These are phyloP conservation scores for Annulohypoxylon moriforme DNA, from an alignment of 495 filamentous ascomycete genomes.

Conservation along the genomic window DNA sequence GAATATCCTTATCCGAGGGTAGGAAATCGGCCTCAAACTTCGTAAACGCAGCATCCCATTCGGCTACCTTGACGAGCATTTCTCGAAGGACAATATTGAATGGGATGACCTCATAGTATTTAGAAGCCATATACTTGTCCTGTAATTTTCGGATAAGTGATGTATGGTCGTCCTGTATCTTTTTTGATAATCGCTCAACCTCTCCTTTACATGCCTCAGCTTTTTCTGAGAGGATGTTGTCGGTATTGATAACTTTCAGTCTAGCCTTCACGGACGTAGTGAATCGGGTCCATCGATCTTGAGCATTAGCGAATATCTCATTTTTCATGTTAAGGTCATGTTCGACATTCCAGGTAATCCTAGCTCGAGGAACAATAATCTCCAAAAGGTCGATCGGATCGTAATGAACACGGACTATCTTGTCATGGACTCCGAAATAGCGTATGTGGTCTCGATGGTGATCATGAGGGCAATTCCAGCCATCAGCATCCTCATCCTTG, in stretches of 20 bases:
- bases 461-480: constrained; percentile 80
- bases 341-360: constrained; percentile 97
- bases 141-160: constrained; percentile 80
- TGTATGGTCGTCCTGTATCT: constrained; percentile 82
- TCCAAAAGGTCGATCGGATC: constrained; percentile 93
- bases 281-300: constrained; percentile 84
- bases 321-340: constrained; percentile 92
- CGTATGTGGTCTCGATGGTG: constrained; percentile 90
- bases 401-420: constrained; percentile 89
- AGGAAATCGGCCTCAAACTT: constrained; percentile 95
- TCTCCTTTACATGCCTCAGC: constrained; percentile 81
- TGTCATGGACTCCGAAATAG: constrained; percentile 89
- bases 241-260: constrained; percentile 86
- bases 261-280: constrained; percentile 85
- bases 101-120: constrained; percentile 95
- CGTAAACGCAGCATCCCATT: constrained; percentile 91
- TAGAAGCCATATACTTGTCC: constrained; percentile 89
- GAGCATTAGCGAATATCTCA: constrained; percentile 81
- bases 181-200: constrained; percentile 77
- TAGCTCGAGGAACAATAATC: constrained; percentile 88
- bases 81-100: constrained; percentile 87
- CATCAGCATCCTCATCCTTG: constrained; percentile 65
- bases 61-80: constrained; percentile 90
- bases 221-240: constrained; percentile 89
- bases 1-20: constrained; percentile 96